Evolutionary conservation across 2,329 filamentous ascomycete genomes (phyloP).

Genomic region (Nemania serpens): DNA sequence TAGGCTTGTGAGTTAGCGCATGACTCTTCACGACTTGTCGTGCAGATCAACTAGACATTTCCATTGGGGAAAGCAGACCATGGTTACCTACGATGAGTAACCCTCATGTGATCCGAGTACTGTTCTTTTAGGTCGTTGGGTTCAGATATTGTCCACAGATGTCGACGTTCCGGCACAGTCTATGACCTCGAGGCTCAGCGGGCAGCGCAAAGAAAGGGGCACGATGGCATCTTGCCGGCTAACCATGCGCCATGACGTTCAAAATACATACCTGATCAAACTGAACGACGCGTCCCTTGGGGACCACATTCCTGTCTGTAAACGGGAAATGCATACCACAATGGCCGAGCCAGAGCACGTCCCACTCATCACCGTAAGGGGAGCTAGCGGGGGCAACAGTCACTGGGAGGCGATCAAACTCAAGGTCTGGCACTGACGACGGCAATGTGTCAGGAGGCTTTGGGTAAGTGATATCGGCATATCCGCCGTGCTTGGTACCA

Average conservation of each 20-base stretch:
- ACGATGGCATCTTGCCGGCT: not conserved
- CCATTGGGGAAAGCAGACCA: not conserved
- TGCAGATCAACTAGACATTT: too few species aligned
- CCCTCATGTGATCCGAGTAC: conserved; percentile 50
- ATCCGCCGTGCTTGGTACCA: conserved; percentile 11
- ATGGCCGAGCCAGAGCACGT: conserved; percentile 57
- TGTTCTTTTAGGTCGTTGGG: conserved; percentile 44
- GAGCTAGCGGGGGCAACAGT: conserved; percentile 7
- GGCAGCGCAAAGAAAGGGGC: not conserved
- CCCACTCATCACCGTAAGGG: conserved; percentile 54
- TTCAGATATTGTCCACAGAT: conserved; percentile 43
- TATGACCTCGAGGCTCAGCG: conserved; percentile 25
- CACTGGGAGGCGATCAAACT: conserved; percentile 3
- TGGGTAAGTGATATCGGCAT: conserved; percentile 36
- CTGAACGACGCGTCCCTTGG: conserved; percentile 42
- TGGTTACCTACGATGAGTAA: conserved; percentile 42
- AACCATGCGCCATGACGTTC: too few species aligned
- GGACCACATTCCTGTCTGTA: conserved; percentile 24
- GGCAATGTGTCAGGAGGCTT: conserved; percentile 1
- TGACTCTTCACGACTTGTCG: not conserved
- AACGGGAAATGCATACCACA: conserved; percentile 47
- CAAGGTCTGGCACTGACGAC: not conserved
- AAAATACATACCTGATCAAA: not conserved
- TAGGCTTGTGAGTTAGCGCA: not conserved
- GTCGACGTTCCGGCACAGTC: conserved; percentile 43